phyloP scores from a whole-genome alignment of 2,329 filamentous ascomycete species.

The Dryadomyces quercivorus region DNA sequence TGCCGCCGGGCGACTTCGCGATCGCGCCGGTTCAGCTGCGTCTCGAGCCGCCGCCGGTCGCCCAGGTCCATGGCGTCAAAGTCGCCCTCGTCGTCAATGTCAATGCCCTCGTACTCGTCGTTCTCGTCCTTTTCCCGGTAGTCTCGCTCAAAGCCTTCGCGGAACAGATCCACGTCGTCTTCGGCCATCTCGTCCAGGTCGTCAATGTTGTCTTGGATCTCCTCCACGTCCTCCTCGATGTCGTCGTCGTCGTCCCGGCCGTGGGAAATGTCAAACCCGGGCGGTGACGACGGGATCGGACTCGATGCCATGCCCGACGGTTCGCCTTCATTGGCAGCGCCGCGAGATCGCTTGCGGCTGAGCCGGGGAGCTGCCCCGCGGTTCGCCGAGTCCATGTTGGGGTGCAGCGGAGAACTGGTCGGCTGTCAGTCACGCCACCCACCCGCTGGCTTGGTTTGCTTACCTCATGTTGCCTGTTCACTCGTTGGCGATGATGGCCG shows the following conservation, averaged over 20 bases:
- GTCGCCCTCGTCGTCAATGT: constrained; percentile 67
- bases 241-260: constrained; percentile 57
- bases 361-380: constrained; percentile 46
- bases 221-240: constrained; percentile 52
- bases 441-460: neutral
- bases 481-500: neutral
- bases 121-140: constrained; percentile 54
- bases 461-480: constrained; percentile 15
- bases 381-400: constrained; percentile 74
- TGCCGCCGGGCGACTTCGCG: constrained; percentile 55
- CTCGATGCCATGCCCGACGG: constrained; percentile 44
- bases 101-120: constrained; percentile 57
- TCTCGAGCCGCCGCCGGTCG: constrained; percentile 57
- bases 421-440: neutral
- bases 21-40: constrained; percentile 61
- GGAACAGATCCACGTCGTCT: constrained; percentile 69
- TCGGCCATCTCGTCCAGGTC: constrained; percentile 74
- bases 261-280: constrained; percentile 51
- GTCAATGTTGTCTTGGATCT: constrained; percentile 60
- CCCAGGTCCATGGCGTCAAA: constrained; percentile 58
- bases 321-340: constrained; percentile 35
- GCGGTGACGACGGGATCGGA: constrained; percentile 56
- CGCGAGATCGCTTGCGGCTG: constrained; percentile 44
- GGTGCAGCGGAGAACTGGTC: constrained; percentile 66
- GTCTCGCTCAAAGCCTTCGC: constrained; percentile 59